Evolutionary conservation across 805 yeast species (phyloP), one percentile per base, ranked within the genome.

Genomic region (Metschnikowia corniflorae): DNA sequence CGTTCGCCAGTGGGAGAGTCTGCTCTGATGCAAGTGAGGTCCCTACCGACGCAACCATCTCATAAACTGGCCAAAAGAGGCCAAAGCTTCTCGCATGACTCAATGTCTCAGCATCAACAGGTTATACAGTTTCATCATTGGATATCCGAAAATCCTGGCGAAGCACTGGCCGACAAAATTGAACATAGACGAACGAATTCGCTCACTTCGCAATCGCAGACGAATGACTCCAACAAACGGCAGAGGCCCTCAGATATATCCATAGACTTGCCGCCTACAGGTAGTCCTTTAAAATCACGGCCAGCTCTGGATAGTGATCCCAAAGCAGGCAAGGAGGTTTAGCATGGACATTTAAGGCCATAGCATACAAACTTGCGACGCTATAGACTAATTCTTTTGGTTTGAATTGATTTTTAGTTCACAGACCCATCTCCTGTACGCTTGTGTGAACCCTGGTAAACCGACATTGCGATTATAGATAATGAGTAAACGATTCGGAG

Each of bases 101-200:
- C 68, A 20, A 66, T 68, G 72, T 60, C 71, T 10, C 63, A 68
- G 14, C 63, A 70, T 42, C 78, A 73, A 49, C 76, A 72, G 41
- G 60, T 73, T 7, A 70, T 74, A 21, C 80, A 74, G 47, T 75
- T 75, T 53, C 78, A 75, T 46, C 80, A 75, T 51, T 75, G 80
- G 79, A 69, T 69, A 39, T 78, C 77, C 0, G 71, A 64, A 31
- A 55, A 51, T 18, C 54, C 61, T 2, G 54, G 49, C 16, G 43
- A 38, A 2, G 18, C n/a, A 19, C 24, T 23, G 3, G 10, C 37
- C 5, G 46, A 42, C 13, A 32, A 22, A 22, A 10, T 23, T 8
- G 46, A 41, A 9, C 37, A 30, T 24, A 30, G 26, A 27, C 38
- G 34, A 2, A 31, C 16, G 20, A 29, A 32, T 20, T 32, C 37